A percentile compares a stretch with the other conserved stretches of the same genome.
Conservation (phyloP, 1,284 basidiomycete genomes). For the Naganishia sp. region DNA sequence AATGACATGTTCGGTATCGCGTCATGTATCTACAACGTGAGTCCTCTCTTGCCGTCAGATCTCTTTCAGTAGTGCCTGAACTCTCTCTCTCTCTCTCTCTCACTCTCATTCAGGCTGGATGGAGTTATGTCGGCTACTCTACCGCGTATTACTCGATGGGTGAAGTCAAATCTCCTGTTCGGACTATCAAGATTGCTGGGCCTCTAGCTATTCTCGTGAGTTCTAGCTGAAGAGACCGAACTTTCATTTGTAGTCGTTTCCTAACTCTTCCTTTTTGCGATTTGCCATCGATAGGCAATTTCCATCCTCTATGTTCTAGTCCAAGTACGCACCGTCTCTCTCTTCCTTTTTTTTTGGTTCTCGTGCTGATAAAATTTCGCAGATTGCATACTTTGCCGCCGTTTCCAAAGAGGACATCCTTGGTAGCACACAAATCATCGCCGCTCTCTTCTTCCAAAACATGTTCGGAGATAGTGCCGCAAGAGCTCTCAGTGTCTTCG, state of each 20-base stretch:
- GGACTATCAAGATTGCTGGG: conserved; percentile 43
- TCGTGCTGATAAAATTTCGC: too few relatives aligned
- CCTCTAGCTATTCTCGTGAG: conserved; percentile 39
- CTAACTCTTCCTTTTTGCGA: background rate
- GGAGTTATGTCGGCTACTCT: conserved; percentile 48
- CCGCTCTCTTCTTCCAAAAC: conserved; percentile 49
- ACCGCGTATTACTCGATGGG: conserved; percentile 58
- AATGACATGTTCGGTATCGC: conserved; percentile 56
- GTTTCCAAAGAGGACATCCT: conserved; percentile 49
- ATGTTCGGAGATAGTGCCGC: conserved; percentile 52
- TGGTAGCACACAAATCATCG: conserved; percentile 45
- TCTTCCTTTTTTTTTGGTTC: too few relatives aligned
- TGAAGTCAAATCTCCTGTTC: conserved; percentile 53
- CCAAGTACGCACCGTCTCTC: conserved; percentile 33
- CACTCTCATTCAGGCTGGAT: conserved; percentile 42
- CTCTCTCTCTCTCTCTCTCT: conserved; percentile 30
- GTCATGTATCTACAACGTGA: conserved; percentile 39
- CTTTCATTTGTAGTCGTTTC: background rate
- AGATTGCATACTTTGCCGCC: conserved; percentile 52
- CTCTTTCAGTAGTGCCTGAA: background rate
- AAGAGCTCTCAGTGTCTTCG: conserved; percentile 43
- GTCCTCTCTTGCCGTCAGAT: too few relatives aligned
- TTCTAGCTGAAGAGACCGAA: background rate
- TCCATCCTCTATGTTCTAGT: conserved; percentile 43
- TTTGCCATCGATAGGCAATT: conserved; percentile 26